Evolutionary conservation across 176 grass and related monocot genomes (phyloP).

Genomic region (Oryza coarctata): DNA sequence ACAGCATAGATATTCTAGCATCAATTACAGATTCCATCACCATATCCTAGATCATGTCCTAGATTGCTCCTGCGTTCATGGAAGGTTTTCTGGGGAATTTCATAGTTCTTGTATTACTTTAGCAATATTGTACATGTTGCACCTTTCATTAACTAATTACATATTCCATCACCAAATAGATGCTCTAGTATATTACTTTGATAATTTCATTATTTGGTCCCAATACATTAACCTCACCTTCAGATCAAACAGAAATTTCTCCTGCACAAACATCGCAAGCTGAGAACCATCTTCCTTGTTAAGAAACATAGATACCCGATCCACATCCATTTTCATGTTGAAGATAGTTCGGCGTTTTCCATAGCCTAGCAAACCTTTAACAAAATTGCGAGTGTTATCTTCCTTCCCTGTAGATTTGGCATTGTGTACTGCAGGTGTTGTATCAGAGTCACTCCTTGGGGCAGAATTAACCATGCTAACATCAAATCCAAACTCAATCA

Average conservation of each 20-base stretch:
- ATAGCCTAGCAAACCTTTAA: conserved; percentile 93
- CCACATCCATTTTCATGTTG: conserved; percentile 95
- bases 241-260: conserved; percentile 90
- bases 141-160: neutral
- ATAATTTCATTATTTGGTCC: conserved; percentile 4
- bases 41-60: neutral
- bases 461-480: conserved; percentile 63
- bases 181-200: neutral
- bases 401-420: conserved; percentile 56
- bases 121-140: neutral
- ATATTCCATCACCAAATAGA: neutral
- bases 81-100: neutral
- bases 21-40: neutral
- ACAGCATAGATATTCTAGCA: neutral
- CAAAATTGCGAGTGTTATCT: conserved; percentile 50
- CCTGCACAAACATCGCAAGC: conserved; percentile 97
- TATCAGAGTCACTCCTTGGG: conserved; percentile 42
- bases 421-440: conserved; percentile 19
- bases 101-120: neutral
- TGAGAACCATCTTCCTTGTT: conserved; percentile 95
- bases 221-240: conserved; percentile 63
- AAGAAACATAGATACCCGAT: conserved; percentile 92
- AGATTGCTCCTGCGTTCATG: neutral
- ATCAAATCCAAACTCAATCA: conserved; percentile 95
- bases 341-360: conserved; percentile 87